Conservation (phyloP, 371 early-diverging fungal genomes). For the Dichotomocladium elegans region DNA sequence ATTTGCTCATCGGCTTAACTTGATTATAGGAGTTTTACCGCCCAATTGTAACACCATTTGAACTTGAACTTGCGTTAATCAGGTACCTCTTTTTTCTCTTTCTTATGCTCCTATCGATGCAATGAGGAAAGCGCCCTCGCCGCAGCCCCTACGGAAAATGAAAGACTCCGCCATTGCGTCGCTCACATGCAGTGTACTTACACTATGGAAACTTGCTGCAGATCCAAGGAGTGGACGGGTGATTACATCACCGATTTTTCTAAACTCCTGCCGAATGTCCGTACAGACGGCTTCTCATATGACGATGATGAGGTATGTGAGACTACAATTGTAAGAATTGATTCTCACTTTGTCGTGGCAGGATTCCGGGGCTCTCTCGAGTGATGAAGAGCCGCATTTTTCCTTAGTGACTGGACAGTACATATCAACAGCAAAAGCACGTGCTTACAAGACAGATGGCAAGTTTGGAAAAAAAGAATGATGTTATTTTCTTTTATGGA, state of each 20-base stretch:
- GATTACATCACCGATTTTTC: constrained; percentile 74
- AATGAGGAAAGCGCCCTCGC: too few species aligned
- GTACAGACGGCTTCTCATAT: constrained; percentile 36
- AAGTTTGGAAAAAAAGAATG: constrained; percentile 4
- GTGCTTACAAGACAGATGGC: constrained; percentile 20
- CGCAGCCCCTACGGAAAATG: too few species aligned
- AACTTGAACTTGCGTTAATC: constrained; percentile 78
- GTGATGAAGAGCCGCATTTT: constrained; percentile 80
- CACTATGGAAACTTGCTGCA: constrained; percentile 17
- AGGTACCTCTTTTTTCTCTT: constrained; percentile 20
- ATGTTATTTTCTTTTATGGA: constrained; percentile 2
- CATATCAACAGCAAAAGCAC: constrained; percentile 43
- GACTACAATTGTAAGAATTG: background rate
- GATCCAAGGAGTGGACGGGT: constrained; percentile 71
- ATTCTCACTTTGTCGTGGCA: background rate
- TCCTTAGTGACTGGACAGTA: constrained; percentile 87
- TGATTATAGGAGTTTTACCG: constrained; percentile 71
- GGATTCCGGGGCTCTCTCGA: constrained; percentile 48
- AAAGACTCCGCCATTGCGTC: too few species aligned
- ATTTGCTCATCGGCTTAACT: constrained; percentile 6
- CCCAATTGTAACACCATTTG: constrained; percentile 92
- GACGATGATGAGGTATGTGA: constrained; percentile 39
- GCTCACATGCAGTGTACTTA: too few species aligned
- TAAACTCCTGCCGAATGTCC: constrained; percentile 49
- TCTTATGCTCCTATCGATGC: constrained; percentile 13